Evolutionary conservation across 2,329 filamentous ascomycete genomes (phyloP).

Genomic region (Beauveria pseudobassiana): DNA sequence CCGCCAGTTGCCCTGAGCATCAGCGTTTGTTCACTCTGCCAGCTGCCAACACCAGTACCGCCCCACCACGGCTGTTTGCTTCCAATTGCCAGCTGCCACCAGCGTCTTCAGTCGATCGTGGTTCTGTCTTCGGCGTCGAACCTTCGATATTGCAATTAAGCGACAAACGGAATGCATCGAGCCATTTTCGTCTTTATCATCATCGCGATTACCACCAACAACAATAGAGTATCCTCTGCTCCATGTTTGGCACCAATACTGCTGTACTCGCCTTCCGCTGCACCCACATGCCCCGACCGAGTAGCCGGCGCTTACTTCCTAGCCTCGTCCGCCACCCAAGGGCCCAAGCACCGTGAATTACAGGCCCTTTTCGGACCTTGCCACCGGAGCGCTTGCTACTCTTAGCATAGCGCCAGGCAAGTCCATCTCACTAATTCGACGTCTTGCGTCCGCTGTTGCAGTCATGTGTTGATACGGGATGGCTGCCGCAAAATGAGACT

Average conservation of each 20-base stretch:
- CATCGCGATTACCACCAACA: not conserved
- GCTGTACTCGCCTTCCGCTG: not conserved
- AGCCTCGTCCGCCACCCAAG: not conserved
- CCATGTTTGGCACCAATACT: not conserved
- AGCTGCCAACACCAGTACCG: not conserved
- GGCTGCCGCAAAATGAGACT: not conserved
- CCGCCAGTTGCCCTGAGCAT: constrained; percentile 9
- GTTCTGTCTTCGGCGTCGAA: not conserved
- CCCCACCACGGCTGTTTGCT: not conserved
- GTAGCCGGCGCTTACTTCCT: constrained; percentile 8
- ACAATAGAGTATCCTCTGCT: not conserved
- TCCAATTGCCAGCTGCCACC: not conserved
- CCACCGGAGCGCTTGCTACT: not conserved
- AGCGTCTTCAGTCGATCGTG: not conserved
- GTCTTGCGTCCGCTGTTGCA: not conserved
- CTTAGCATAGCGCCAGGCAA: not conserved
- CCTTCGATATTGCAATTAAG: too few relatives aligned
- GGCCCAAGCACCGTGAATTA: not conserved
- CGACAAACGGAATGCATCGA: not conserved
- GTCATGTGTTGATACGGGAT: not conserved
- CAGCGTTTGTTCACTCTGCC: not conserved
- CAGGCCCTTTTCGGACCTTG: not conserved
- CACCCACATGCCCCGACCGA: constrained; percentile 10
- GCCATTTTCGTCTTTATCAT: not conserved
- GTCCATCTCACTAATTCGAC: not conserved